phyloP scores from a whole-genome alignment of 176 grass and related monocot species.

The Aegilops tauschii region DNA sequence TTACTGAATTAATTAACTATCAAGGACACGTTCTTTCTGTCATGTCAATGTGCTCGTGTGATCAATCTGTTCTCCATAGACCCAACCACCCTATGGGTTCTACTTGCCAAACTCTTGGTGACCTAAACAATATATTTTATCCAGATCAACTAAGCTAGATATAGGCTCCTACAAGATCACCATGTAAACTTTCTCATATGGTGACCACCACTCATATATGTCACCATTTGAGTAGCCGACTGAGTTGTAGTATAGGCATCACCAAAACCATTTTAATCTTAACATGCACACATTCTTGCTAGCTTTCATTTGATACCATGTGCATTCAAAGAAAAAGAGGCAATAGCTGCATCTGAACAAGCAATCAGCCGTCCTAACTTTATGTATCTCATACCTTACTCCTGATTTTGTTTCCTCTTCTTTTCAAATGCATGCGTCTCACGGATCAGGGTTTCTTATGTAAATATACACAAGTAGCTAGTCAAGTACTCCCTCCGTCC shows the following conservation, averaged over 20 bases:
- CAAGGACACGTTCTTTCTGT: constrained; percentile 3
- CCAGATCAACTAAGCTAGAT: not conserved
- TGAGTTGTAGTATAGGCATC: not conserved
- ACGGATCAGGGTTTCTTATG: too few relatives aligned
- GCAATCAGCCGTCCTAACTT: not conserved
- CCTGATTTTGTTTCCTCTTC: too few relatives aligned
- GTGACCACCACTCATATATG: not conserved
- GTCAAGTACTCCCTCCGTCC: not conserved
- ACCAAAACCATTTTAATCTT: too few relatives aligned
- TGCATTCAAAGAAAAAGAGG: not conserved
- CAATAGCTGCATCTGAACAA: not conserved
- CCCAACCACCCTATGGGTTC: constrained; percentile 21
- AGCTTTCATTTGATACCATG: not conserved
- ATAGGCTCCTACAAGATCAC: not conserved
- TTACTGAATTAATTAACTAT: constrained; percentile 4
- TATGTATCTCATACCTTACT: not conserved
- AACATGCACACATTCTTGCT: not conserved
- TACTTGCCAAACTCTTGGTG: constrained; percentile 37
- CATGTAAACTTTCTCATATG: not conserved
- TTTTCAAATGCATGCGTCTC: too few relatives aligned
- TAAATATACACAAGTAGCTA: not conserved
- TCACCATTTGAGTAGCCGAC: not conserved
- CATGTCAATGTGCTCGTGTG: constrained; percentile 36
- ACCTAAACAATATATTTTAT: not conserved
- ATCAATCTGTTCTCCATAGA: not conserved